Evolutionary conservation across 345 rosid genomes (phyloP).

Genomic region (Moricandia moricandioides): DNA sequence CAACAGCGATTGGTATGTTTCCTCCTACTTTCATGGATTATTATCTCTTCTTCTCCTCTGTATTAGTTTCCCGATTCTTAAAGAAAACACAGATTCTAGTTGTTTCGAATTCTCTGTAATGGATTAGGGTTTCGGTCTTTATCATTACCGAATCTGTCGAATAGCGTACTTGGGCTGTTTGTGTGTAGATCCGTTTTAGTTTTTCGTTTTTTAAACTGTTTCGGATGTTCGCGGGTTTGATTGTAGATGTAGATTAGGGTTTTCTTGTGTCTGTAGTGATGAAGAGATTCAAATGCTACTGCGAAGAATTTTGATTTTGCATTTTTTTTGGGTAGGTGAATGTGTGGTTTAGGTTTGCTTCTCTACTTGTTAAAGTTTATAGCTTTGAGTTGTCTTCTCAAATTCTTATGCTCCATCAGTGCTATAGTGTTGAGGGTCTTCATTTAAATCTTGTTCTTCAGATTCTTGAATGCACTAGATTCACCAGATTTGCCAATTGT

Average conservation of each 20-base stretch:
- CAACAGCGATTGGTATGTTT: slow-evolving; percentile 29
- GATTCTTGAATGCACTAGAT: slow-evolving; percentile 19
- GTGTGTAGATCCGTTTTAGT: slow-evolving; percentile 25
- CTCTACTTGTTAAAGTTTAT: not conserved
- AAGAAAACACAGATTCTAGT: not conserved
- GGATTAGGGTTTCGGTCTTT: not conserved
- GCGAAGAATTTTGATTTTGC: not conserved
- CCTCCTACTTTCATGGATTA: not conserved
- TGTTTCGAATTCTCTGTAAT: slow-evolving; percentile 10
- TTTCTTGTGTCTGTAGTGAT: not conserved
- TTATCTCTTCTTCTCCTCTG: not conserved
- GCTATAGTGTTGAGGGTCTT: not conserved
- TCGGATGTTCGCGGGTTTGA: slow-evolving; percentile 15
- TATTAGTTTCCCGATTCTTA: not conserved
- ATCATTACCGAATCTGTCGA: not conserved
- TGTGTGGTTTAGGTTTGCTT: slow-evolving; percentile 19
- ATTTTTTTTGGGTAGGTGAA: slow-evolving; percentile 15
- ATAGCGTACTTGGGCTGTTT: not conserved
- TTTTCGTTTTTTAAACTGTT: not conserved
- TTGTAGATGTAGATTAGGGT: slow-evolving; percentile 1
- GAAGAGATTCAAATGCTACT: slow-evolving; percentile 18
- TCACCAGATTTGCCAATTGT: not conserved
- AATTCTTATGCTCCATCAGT: not conserved
- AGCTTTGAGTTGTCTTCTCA: not conserved
- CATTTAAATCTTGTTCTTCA: not conserved